Evolutionary conservation across 2,329 filamentous ascomycete genomes (phyloP).

Genomic region (Beauveria sp.): DNA sequence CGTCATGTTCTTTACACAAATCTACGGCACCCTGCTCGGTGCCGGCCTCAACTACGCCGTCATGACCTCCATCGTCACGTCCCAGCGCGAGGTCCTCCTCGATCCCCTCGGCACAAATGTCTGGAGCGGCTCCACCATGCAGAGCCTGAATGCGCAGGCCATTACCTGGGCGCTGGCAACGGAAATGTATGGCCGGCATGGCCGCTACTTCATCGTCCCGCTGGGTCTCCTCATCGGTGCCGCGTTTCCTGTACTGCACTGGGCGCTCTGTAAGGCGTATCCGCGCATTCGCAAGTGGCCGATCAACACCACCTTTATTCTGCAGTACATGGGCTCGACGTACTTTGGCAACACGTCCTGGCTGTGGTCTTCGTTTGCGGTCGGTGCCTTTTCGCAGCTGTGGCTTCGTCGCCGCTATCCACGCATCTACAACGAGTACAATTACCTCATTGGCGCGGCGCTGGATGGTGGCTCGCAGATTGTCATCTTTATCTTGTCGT

Average conservation of each 20-base stretch:
- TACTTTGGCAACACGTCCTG: conserved; percentile 31
- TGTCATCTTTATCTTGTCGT: conserved; percentile 21
- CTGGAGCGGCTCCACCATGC: conserved; percentile 41
- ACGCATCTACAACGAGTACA: conserved; percentile 21
- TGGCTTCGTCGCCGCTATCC: conserved; percentile 19
- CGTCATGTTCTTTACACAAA: conserved; percentile 32
- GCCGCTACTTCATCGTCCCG: conserved; percentile 29
- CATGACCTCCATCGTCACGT: conserved; percentile 35
- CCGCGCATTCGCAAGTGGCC: conserved; percentile 20
- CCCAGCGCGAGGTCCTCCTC: conserved; percentile 32
- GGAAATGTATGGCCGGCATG: conserved; percentile 32
- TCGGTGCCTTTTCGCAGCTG: conserved; percentile 24
- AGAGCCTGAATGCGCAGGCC: conserved; percentile 33
- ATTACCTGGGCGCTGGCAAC: conserved; percentile 27
- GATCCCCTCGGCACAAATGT: conserved; percentile 33
- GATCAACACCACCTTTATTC: conserved; percentile 33
- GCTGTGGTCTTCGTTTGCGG: conserved; percentile 24
- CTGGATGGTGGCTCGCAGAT: conserved; percentile 21
- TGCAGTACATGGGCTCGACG: conserved; percentile 31
- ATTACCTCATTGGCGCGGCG: conserved; percentile 20
- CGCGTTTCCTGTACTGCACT: conserved; percentile 28
- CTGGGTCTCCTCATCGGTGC: conserved; percentile 35
- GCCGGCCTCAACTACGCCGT: conserved; percentile 38
- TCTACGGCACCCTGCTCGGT: conserved; percentile 32
- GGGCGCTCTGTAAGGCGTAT: conserved; percentile 21